Percentiles rank a stretch among this genome's conserved stretches.
These are phyloP conservation scores for Dillenia turbinata DNA, from an alignment of 164 flowering plant species.

Conservation along the genomic window DNA sequence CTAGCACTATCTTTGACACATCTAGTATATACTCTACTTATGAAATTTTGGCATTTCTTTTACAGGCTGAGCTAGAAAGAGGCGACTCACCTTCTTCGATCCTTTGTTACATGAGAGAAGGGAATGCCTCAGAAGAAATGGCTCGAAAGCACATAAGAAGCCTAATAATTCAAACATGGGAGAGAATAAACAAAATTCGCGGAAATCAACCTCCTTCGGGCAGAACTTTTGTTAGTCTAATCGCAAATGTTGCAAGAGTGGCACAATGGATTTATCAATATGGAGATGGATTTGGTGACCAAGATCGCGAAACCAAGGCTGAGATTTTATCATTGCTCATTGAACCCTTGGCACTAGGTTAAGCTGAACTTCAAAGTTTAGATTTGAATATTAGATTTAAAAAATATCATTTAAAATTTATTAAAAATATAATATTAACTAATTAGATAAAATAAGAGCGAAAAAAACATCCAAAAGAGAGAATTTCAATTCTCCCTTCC, in stretches of 20 bases:
- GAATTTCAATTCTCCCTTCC: too few relatives aligned
- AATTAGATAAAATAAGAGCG: too few relatives aligned
- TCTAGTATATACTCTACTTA: neutral
- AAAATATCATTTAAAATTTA: too few relatives aligned
- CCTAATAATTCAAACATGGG: constrained; percentile 24
- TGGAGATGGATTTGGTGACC: constrained; percentile 35
- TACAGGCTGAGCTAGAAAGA: constrained; percentile 36
- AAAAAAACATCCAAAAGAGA: too few relatives aligned
- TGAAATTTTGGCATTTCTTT: neutral
- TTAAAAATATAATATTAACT: too few relatives aligned
- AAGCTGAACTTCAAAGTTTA: too few relatives aligned
- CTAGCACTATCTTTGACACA: too few relatives aligned
- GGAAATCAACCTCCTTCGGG: neutral
- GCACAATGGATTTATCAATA: constrained; percentile 28
- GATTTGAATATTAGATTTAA: too few relatives aligned
- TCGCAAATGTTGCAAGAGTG: constrained; percentile 22
- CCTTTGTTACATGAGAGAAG: constrained; percentile 31
- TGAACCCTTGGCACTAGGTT: constrained; percentile 15
- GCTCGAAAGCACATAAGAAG: constrained; percentile 21
- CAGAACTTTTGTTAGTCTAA: constrained; percentile 8
- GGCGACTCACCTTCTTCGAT: constrained; percentile 40
- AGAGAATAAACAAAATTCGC: constrained; percentile 22
- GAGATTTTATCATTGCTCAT: constrained; percentile 22
- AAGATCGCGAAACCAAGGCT: constrained; percentile 17
- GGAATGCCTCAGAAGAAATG: constrained; percentile 21